These are phyloP conservation scores for Penicillium freii DNA, from an alignment of 2,329 filamentous ascomycete genomes.

Conservation along the genomic window DNA sequence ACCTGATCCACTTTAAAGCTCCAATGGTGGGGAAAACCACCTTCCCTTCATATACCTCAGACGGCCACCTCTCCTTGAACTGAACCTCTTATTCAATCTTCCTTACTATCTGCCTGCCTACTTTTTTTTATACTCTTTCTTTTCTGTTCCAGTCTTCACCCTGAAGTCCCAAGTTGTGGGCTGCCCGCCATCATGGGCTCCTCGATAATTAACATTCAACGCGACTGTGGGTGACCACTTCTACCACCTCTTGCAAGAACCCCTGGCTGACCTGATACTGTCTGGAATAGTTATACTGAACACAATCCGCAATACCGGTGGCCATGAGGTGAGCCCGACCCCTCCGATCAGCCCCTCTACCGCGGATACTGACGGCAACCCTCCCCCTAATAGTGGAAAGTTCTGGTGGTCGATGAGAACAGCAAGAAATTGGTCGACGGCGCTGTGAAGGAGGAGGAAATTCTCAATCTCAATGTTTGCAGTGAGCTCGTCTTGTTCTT, in stretches of 20 bases:
- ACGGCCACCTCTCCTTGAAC: conserved; percentile 19
- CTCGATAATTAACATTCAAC: conserved; percentile 82
- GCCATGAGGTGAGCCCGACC: conserved; percentile 65
- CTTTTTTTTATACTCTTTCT: neutral
- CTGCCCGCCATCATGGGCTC: conserved; percentile 64
- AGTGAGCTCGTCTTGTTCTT: conserved; percentile 58
- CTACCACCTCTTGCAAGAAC: neutral
- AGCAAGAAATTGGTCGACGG: conserved; percentile 87
- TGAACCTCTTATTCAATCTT: neutral
- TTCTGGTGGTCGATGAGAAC: conserved; percentile 80
- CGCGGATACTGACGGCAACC: conserved; percentile 28
- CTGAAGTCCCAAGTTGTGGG: conserved; percentile 26
- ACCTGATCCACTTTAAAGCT: conserved; percentile 26
- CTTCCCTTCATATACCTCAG: conserved; percentile 28
- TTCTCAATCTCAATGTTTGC: conserved; percentile 93
- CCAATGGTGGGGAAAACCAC: conserved; percentile 30
- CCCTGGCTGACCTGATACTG: conserved; percentile 12
- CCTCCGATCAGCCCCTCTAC: conserved; percentile 25
- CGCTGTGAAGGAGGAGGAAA: conserved; percentile 90
- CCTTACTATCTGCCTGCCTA: neutral
- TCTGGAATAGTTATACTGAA: conserved; percentile 63
- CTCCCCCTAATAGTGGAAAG: conserved; percentile 74
- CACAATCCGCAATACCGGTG: conserved; percentile 73
- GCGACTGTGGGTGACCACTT: conserved; percentile 58
- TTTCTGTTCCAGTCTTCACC: neutral